These are phyloP conservation scores for Dalbergia oliveri DNA, from an alignment of 306 rosid genomes.

Conservation along the genomic window DNA sequence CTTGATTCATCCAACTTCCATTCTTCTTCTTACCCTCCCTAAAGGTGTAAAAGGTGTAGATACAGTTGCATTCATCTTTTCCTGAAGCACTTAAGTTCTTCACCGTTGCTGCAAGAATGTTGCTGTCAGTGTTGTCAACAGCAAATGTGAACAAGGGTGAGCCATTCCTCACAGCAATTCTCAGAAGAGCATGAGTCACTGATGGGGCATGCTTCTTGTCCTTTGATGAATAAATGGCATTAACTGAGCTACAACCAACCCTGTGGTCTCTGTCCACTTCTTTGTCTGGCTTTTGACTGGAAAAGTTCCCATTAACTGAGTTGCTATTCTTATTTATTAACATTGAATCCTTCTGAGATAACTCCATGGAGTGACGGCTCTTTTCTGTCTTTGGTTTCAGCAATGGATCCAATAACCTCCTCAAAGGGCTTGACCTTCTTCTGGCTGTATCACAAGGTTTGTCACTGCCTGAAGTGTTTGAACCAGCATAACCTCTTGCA, in stretches of 20 bases:
- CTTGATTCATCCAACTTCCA: slow-evolving; percentile 82
- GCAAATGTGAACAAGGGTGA: slow-evolving; percentile 90
- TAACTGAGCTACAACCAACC: slow-evolving; percentile 60
- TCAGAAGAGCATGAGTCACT: slow-evolving; percentile 77
- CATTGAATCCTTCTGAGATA: slow-evolving; percentile 53
- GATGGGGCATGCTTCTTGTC: slow-evolving; percentile 61
- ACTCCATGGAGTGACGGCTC: slow-evolving; percentile 56
- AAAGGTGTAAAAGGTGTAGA: slow-evolving; percentile 78
- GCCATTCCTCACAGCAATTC: slow-evolving; percentile 81
- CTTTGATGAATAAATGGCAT: slow-evolving; percentile 54
- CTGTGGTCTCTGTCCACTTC: slow-evolving; percentile 55
- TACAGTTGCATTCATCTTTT: slow-evolving; percentile 59
- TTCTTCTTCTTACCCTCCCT: slow-evolving; percentile 82
- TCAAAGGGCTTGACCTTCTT: slow-evolving; percentile 87
- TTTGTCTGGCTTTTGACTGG: slow-evolving; percentile 57
- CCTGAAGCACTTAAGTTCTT: slow-evolving; percentile 64
- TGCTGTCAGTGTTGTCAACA: slow-evolving; percentile 64
- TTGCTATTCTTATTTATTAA: slow-evolving; percentile 55
- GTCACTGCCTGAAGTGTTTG: slow-evolving; percentile 58
- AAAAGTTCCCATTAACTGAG: slow-evolving; percentile 51
- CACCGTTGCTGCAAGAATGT: slow-evolving; percentile 87
- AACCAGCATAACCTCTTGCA: slow-evolving; percentile 51
- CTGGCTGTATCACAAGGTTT: slow-evolving; percentile 56
- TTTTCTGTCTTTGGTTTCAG: slow-evolving; percentile 74
- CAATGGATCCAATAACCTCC: slow-evolving; percentile 88